Evolutionary conservation across 2,329 filamentous ascomycete species (phyloP), one percentile per base, ranked within the genome.

Genomic region (Ceratocystiopsis brevicomis): DNA sequence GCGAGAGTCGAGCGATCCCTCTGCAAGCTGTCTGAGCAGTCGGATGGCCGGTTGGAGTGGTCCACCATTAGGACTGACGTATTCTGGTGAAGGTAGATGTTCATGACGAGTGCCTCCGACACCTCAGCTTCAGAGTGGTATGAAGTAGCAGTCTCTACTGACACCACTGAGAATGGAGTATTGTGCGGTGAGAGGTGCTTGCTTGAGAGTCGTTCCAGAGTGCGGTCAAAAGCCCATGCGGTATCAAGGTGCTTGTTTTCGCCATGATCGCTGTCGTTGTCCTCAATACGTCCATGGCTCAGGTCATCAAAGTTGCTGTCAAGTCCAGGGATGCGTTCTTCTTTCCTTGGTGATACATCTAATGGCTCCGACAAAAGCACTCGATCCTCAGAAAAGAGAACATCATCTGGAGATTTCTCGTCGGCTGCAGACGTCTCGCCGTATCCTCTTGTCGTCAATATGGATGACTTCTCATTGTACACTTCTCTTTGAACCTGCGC

Each of bases 71-170:
- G 55, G 12, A 79, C 59, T 5, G 75, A 79, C 40, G 68, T 75
- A 50, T 78, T 78, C 51, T 78, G 73, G 49, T 79, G 75, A 17
- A 70, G 66, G 49, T 69, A 76, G 51, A 79, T 73, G 47, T 66
- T 73, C 44, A 79, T 66, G 36, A 71, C 72, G 53, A 70, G 59
- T 33, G 75, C 75, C 57, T 79, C 73, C 1, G 73, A 74, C 37
- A 79, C 67, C 50, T 76, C 74, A 4, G 66, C 64, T 38, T 65
- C 63, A 3, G 70, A 75, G n/a, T 51, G 49, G 35, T 51, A 48
- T 3, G 52, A 49, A 1, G 74, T 76, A 35, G 62, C 69, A n/a
- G 72, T 75, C 43, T 77, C 74, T 40, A 77, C 64, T 0, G 75
- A 79, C 1, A 64, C 61, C 45, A 72, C 60, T 2, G 75, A 79